phyloP scores from a whole-genome alignment of 495 filamentous ascomycete genomes.

The Tuber melanosporum region DNA sequence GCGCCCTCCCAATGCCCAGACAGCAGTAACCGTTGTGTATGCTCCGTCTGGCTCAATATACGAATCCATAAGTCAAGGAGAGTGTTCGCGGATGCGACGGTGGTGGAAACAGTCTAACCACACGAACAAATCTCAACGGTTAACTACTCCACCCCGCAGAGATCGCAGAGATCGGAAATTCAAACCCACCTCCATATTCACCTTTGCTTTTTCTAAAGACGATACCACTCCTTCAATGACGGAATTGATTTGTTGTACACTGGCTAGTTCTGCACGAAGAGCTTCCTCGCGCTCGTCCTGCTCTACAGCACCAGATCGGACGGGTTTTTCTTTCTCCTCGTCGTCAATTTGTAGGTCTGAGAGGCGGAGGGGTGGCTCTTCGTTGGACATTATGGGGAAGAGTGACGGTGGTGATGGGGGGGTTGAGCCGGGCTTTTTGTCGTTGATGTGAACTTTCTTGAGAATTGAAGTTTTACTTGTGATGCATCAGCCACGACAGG shows the following conservation, averaged over 20 bases:
- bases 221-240: constrained; percentile 77
- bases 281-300: constrained; percentile 66
- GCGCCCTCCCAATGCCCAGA: constrained; percentile 86
- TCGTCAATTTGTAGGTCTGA: constrained; percentile 39
- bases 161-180: background rate
- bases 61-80: constrained; percentile 94
- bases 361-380: constrained; percentile 50
- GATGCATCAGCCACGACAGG: background rate
- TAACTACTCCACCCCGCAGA: background rate
- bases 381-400: constrained; percentile 24
- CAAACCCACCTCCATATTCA: constrained; percentile 76
- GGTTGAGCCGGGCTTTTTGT: background rate
- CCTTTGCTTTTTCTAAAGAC: constrained; percentile 71
- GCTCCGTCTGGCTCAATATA: constrained; percentile 92
- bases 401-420: constrained; percentile 25
- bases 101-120: constrained; percentile 70
- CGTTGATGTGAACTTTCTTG: constrained; percentile 2
- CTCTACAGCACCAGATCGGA: constrained; percentile 52
- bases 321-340: constrained; percentile 8
- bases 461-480: background rate
- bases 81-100: constrained; percentile 79
- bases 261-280: constrained; percentile 70
- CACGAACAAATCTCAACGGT: background rate
- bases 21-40: constrained; percentile 87
- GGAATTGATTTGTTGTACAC: constrained; percentile 74